Evolutionary conservation across 2,329 filamentous ascomycete species (phyloP), one percentile per base, ranked within the genome.

Genomic region (Arthrobotrys pseudoclavata): DNA sequence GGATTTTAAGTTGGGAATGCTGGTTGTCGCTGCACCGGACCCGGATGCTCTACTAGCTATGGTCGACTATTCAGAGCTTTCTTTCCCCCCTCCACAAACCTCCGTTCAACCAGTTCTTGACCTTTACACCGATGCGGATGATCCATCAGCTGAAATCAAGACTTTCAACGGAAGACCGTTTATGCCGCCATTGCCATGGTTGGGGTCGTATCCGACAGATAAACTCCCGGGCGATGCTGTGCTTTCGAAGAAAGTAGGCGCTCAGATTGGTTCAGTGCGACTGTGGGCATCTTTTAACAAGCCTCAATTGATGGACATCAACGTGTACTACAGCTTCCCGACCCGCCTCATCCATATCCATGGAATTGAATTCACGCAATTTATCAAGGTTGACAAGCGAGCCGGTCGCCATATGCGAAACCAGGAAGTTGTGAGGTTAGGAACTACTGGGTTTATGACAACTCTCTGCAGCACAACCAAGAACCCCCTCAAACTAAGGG

Each of bases 361-460:
- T 47, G 74, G 74, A 6, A 71, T 77, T n/a, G 74, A 77, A 55
- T 77, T 77, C 29, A 50, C 62, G 1, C 60, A 67, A 5, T 45
- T 52, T 37, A 34, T 34, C n/a, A 77, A 71, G 40, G 34, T 31
- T 7, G 52, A 52, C 12, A 77, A 63, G 31, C 67, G 52, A 18
- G 37, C 47, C 1, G 55, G 31, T 2, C 15, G 4, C 2, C 55
- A 37, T 3, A n/a, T 34, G 6, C 52, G 53, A 34, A 20, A 61
- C 13, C 52, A 62, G 31, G 72, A 76, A 48, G 26, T 48, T 6
- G 42, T 37, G 7, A 71, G 74, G 26, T 26, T 77, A 3, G 74
- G 74, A n/a, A 71, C 66, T 9, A 77, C 74, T 0, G 74, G 74
- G 2, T 77, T 77, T 50, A 77, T 77, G 74, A 77, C 74, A 24